phyloP scores from a whole-genome alignment of 108 stramenopile species.

The Cylindrotheca closterium region DNA sequence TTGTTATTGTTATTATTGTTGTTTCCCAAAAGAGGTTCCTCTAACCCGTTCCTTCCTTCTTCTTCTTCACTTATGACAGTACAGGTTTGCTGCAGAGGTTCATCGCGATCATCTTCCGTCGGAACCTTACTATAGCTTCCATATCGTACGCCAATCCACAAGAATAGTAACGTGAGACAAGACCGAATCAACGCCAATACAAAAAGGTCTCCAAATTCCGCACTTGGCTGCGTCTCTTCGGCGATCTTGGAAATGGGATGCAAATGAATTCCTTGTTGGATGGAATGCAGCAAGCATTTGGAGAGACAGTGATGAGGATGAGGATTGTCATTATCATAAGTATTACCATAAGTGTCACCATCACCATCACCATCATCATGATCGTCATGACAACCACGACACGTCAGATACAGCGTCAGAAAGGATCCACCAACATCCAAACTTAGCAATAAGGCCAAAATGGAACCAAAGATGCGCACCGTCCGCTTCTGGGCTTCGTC shows the following conservation, averaged over 20 bases:
- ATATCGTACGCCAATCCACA: constrained; percentile 8
- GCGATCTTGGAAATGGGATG: neutral
- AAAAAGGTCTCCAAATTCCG: constrained; percentile 11
- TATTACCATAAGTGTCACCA: too few species aligned
- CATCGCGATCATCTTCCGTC: neutral
- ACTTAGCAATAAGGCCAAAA: neutral
- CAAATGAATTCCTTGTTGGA: neutral
- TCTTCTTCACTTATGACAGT: neutral
- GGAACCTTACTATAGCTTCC: neutral
- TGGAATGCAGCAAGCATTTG: neutral
- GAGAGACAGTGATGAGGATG: too few species aligned
- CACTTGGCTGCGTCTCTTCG: too few species aligned
- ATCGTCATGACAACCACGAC: neutral
- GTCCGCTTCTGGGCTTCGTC: constrained; percentile 5
- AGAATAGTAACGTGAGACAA: neutral
- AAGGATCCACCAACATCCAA: constrained; percentile 10
- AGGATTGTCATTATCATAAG: too few species aligned
- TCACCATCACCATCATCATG: too few species aligned
- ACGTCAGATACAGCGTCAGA: neutral
- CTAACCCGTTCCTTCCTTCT: neutral
- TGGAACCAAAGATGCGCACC: constrained; percentile 9
- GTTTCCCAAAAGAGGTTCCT: constrained; percentile 2
- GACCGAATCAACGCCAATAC: constrained; percentile 6
- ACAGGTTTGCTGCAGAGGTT: neutral
- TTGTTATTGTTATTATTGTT: neutral